Evolutionary conservation across 2,329 filamentous ascomycete genomes (phyloP), one percentile per base, ranked within the genome.

Genomic region (Alternaria ventricosa): DNA sequence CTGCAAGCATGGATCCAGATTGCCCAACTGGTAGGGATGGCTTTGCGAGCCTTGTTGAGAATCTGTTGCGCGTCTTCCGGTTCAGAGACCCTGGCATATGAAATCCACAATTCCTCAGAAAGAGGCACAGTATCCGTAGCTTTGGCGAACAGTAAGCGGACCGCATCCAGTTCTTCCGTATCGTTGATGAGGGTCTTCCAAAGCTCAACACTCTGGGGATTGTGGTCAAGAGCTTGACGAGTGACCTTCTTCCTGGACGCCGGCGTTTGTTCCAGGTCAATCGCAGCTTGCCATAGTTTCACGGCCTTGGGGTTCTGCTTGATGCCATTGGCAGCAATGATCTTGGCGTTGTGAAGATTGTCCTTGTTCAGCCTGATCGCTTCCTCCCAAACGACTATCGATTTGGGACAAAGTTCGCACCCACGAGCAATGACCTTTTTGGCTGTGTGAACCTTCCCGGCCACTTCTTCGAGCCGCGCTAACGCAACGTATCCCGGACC

Each of bases 141-240:
- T 81, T 97, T 97, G 51, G 94, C 94, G 50, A 99, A 87, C 58
- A 99, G 86, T 60, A 99, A 84, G 66, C 90, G 90, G 5, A 96
- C 96, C 82, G 97, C 94, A 28, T 90, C 91, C 0, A 92, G 88
- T 71, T 97, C 91, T 74, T 97, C 95, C 76, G 98, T 96, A 59
- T 98, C 83, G 71, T 98, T 98, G 66, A 99, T 95, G 6, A 95
- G 91, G 77, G 96, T 94, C 78, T 98, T 99, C 96, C 96, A 99
- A n/a, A 99, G 87, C 45, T 92, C 91, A 51, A 98, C 96, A 0
- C 95, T 98, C 75, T 97, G 93, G 1, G 94, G 94, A 44, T 97
- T 92, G 74, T 97, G 91, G 73, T 98, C 93, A 47, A 99, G 85
- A 0, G 96, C 96, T 76, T 96, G 92, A 59, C 94, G 88, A 33